Evolutionary conservation across 75 land plant species (phyloP).

Genomic region (Adiantum capillusveneris): DNA sequence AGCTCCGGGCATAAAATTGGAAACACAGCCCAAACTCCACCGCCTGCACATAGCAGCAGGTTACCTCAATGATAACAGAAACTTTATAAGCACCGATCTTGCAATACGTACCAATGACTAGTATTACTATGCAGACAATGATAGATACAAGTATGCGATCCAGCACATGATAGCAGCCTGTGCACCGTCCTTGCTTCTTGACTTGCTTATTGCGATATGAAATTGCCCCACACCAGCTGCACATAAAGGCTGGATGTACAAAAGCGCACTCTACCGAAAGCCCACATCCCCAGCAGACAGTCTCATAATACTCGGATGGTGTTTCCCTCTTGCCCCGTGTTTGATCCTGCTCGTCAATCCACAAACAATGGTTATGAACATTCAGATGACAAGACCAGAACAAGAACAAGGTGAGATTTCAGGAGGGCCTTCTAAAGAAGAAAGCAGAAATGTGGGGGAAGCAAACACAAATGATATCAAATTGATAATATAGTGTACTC

Average conservation of each 20-base stretch:
- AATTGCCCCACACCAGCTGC: constrained; percentile 99
- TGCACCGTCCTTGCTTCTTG: constrained; percentile 19
- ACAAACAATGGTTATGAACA: too few relatives aligned
- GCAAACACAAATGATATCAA: too few relatives aligned
- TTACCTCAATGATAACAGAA: background rate
- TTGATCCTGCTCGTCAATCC: too few relatives aligned
- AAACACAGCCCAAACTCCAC: constrained; percentile 83
- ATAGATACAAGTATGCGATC: constrained; percentile 52
- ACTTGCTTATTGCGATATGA: constrained; percentile 39
- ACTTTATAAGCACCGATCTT: background rate
- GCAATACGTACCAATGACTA: constrained; percentile 14
- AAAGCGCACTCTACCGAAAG: constrained; percentile 50
- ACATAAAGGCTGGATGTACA: constrained; percentile 65
- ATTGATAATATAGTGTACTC: too few relatives aligned
- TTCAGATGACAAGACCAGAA: too few relatives aligned
- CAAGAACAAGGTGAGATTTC: too few relatives aligned
- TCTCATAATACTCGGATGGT: constrained; percentile 31
- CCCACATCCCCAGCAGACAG: constrained; percentile 93
- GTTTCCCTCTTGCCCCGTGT: constrained; percentile 5
- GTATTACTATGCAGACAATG: constrained; percentile 35
- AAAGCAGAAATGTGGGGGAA: too few relatives aligned
- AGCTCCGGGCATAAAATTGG: constrained; percentile 67
- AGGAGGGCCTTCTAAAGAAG: too few relatives aligned
- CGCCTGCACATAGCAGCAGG: constrained; percentile 48
- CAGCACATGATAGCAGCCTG: constrained; percentile 32